Percentiles rank a stretch among this genome's conserved stretches.
These are phyloP conservation scores for Marasmius oreades DNA, from an alignment of 1,284 basidiomycete species.

Conservation along the genomic window DNA sequence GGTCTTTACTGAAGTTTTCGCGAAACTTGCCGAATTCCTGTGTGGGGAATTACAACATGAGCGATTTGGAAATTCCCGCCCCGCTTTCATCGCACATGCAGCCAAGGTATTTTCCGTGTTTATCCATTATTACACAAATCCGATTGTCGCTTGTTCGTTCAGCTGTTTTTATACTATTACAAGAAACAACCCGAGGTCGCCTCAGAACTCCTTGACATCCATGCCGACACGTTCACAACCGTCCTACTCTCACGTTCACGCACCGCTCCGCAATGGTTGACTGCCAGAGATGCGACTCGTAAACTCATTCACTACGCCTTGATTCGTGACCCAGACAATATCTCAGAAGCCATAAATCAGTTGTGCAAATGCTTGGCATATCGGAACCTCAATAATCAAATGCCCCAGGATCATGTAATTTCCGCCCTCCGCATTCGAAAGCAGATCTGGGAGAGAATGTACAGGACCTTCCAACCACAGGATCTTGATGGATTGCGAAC, in stretches of 20 bases:
- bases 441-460: slow-evolving; percentile 68
- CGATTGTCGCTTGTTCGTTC: slow-evolving; percentile 19
- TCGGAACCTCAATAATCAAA: slow-evolving; percentile 16
- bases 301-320: slow-evolving; percentile 43
- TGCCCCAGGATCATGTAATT: slow-evolving; percentile 13
- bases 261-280: slow-evolving; percentile 45
- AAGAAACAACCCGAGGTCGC: slow-evolving; percentile 30
- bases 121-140: not conserved
- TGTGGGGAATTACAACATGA: slow-evolving; percentile 79
- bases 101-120: slow-evolving; percentile 49
- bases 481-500: slow-evolving; percentile 57
- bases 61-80: slow-evolving; percentile 55
- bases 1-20: slow-evolving; percentile 64
- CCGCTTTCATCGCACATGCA: slow-evolving; percentile 56
- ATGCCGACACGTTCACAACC: slow-evolving; percentile 52
- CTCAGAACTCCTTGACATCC: slow-evolving; percentile 49
- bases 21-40: slow-evolving; percentile 65
- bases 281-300: slow-evolving; percentile 42
- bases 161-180: slow-evolving; percentile 31
- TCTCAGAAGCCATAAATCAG: slow-evolving; percentile 34
- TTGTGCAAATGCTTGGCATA: slow-evolving; percentile 37
- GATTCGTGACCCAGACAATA: slow-evolving; percentile 39
- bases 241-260: slow-evolving; percentile 55
- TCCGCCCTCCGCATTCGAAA: slow-evolving; percentile 40
- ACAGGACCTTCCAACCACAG: slow-evolving; percentile 51